Percentiles rank a stretch among this genome's conserved stretches.
phyloP scores from a whole-genome alignment of 2,329 filamentous ascomycete genomes.

The Lasiodiplodia theobromae region DNA sequence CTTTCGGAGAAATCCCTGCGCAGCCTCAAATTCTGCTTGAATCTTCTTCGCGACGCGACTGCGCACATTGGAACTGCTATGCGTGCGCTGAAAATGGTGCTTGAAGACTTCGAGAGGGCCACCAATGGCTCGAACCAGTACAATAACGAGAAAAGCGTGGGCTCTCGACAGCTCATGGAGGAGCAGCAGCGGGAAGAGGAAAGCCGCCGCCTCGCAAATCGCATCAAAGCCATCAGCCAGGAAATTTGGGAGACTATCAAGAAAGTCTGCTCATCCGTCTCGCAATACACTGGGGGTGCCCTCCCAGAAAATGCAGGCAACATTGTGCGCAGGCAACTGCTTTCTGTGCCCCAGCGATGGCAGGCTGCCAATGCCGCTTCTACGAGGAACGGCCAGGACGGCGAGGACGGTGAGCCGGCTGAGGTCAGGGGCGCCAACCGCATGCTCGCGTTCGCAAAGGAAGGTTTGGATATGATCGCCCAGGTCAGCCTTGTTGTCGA shows the following conservation, averaged over 20 bases:
- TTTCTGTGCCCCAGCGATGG: slow-evolving; percentile 84
- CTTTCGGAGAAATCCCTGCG: slow-evolving; percentile 88
- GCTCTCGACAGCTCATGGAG: slow-evolving; percentile 29
- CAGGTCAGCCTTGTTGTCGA: slow-evolving; percentile 89
- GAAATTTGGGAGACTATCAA: slow-evolving; percentile 67
- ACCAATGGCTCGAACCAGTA: slow-evolving; percentile 35
- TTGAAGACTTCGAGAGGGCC: slow-evolving; percentile 79
- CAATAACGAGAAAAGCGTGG: slow-evolving; percentile 34
- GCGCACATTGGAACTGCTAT: slow-evolving; percentile 80
- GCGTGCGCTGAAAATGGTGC: slow-evolving; percentile 72
- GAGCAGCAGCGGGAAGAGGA: slow-evolving; percentile 13
- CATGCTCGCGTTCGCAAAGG: slow-evolving; percentile 84
- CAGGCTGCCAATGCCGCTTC: slow-evolving; percentile 67
- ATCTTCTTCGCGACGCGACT: slow-evolving; percentile 82
- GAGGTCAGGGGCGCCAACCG: slow-evolving; percentile 70
- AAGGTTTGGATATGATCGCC: slow-evolving; percentile 92
- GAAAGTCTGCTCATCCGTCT: slow-evolving; percentile 82
- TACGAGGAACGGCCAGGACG: slow-evolving; percentile 36
- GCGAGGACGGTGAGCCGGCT: slow-evolving; percentile 40
- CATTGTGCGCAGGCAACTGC: slow-evolving; percentile 83
- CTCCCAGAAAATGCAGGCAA: slow-evolving; percentile 86
- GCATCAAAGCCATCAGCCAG: slow-evolving; percentile 69
- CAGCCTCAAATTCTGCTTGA: slow-evolving; percentile 83
- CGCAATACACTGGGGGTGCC: slow-evolving; percentile 88
- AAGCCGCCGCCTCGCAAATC: slow-evolving; percentile 71